Conservation (phyloP, 2,329 filamentous ascomycete species). For the Trichoderma afroharzianum region DNA sequence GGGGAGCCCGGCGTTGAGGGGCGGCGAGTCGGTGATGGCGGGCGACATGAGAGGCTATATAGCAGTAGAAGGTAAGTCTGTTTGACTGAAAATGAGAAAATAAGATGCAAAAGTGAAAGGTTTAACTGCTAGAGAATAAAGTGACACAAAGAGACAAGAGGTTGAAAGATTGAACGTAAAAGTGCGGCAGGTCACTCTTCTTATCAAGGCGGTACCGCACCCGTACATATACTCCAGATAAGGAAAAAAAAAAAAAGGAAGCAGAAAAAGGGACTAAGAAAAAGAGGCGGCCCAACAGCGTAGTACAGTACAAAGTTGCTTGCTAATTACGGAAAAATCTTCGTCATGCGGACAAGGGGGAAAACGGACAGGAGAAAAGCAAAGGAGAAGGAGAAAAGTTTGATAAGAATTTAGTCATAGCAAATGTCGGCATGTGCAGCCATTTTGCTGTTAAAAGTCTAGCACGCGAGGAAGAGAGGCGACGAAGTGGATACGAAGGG, state of each 20-base stretch:
- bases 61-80: not conserved
- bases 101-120: not conserved
- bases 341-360: not conserved
- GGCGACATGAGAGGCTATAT: constrained; percentile 20
- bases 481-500: constrained; percentile 30
- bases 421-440: constrained; percentile 7
- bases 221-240: not conserved
- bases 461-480: constrained; percentile 21
- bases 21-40: not conserved
- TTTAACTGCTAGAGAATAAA: not conserved
- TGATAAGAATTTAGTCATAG: constrained; percentile 13
- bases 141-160: no score
- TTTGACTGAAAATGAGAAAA: not conserved
- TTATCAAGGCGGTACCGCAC: not conserved
- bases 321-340: not conserved
- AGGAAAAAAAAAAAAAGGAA: not conserved
- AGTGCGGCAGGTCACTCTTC: not conserved
- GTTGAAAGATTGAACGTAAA: not conserved
- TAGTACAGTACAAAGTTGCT: not conserved
- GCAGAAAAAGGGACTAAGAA: constrained; percentile 19
- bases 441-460: constrained; percentile 5
- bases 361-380: not conserved
- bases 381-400: constrained; percentile 8
- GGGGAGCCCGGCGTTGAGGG: constrained; percentile 42
- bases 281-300: not conserved